A percentile compares a stretch with the other conserved stretches of the same genome.
phyloP scores from a whole-genome alignment of 768 basidiomycete genomes.

The Rhizopogon roseolus region DNA sequence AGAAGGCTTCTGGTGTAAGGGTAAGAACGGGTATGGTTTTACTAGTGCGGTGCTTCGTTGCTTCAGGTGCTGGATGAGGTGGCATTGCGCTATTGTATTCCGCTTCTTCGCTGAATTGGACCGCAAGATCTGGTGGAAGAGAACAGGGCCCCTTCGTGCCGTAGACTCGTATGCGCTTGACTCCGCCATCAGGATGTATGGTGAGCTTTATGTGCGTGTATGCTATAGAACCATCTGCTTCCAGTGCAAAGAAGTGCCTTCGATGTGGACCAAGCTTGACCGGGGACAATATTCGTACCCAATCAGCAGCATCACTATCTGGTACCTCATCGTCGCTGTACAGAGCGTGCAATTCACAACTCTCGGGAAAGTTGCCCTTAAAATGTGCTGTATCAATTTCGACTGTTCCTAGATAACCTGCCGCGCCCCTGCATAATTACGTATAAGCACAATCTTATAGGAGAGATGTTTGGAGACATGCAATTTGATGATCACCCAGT shows the following conservation, averaged over 20 bases:
- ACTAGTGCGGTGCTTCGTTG: not conserved
- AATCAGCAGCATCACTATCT: conserved; percentile 38
- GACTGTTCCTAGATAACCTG: conserved; percentile 67
- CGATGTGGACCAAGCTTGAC: conserved; percentile 85
- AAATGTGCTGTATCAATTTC: conserved; percentile 96
- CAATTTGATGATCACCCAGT: conserved; percentile 91
- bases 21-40: conserved; percentile 51
- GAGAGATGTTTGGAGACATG: conserved; percentile 33
- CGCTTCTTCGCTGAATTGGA: not conserved
- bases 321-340: conserved; percentile 29
- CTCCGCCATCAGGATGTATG: conserved; percentile 92
- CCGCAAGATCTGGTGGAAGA: not conserved
- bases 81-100: conserved; percentile 3
- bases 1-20: conserved; percentile 82
- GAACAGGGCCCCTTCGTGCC: conserved; percentile 47
- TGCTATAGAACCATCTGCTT: conserved; percentile 47
- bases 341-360: conserved; percentile 72
- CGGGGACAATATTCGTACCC: conserved; percentile 71
- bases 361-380: conserved; percentile 93
- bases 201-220: conserved; percentile 87
- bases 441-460: not conserved
- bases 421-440: conserved; percentile 50
- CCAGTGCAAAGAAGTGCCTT: conserved; percentile 85
- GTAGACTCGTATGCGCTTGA: conserved; percentile 86
- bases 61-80: not conserved